Percentiles rank a stretch among this genome's conserved stretches.
Conservation (phyloP, 768 basidiomycete species). For the Rhizopogon sp. region DNA sequence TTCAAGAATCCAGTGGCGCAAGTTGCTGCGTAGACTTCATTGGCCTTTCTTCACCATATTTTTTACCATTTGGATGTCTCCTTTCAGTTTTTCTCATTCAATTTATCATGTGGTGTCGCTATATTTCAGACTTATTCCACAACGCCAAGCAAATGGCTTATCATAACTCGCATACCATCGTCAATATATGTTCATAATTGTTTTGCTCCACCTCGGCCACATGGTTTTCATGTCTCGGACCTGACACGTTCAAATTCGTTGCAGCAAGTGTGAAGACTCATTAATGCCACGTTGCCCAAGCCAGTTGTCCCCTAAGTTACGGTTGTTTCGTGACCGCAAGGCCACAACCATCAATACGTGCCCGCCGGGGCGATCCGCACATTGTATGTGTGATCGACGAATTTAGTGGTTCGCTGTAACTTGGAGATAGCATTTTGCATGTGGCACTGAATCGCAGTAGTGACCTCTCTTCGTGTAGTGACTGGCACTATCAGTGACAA, state of each 20-base stretch:
- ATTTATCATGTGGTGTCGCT: slow-evolving; percentile 23
- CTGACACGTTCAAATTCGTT: neutral
- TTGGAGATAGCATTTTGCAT: no score
- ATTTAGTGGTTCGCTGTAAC: no score
- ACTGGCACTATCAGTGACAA: no score
- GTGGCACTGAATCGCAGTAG: no score
- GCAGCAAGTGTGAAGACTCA: neutral
- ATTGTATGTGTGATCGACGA: no score
- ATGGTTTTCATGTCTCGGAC: neutral
- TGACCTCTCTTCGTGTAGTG: no score
- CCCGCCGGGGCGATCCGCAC: no score
- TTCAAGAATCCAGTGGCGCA: slow-evolving; percentile 14
- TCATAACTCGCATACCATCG: neutral
- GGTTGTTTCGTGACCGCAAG: no score
- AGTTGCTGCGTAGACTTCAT: slow-evolving; percentile 16
- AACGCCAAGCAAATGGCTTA: slow-evolving; percentile 7
- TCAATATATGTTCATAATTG: neutral
- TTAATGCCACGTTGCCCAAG: neutral
- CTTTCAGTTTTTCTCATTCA: neutral
- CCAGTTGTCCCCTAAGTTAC: no score
- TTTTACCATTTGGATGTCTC: neutral
- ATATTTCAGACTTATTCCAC: slow-evolving; percentile 31
- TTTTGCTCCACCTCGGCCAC: neutral
- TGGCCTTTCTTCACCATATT: neutral
- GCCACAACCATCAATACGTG: no score